These are phyloP conservation scores for Pythium plurisporium DNA, from an alignment of 352 stramenopile genomes.

Conservation along the genomic window DNA sequence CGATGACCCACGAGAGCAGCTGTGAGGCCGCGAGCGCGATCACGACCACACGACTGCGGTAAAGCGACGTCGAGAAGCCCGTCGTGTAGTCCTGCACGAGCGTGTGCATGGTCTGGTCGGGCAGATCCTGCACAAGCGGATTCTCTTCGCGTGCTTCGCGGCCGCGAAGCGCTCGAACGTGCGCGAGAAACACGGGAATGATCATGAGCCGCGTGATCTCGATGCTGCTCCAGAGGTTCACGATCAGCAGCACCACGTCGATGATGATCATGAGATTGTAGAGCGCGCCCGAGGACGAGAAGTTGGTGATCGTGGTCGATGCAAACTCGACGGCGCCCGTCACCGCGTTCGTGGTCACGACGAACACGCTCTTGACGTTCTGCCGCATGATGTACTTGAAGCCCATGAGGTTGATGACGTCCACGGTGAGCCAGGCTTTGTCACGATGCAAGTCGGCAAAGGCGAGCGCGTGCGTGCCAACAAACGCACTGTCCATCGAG, in stretches of 20 bases:
- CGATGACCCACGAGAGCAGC: slow-evolving; percentile 51
- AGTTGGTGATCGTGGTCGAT: slow-evolving; percentile 20
- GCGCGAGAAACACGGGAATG: slow-evolving; percentile 2
- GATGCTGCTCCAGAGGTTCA: slow-evolving; percentile 13
- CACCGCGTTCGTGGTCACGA: not conserved
- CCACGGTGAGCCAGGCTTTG: slow-evolving; percentile 16
- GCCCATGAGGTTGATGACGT: slow-evolving; percentile 17
- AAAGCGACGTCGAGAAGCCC: slow-evolving; percentile 31
- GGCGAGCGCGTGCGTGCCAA: not conserved
- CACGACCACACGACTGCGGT: slow-evolving; percentile 36
- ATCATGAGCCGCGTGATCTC: slow-evolving; percentile 16
- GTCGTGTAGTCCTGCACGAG: slow-evolving; percentile 3
- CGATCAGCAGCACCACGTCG: slow-evolving; percentile 16
- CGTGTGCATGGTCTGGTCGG: not conserved
- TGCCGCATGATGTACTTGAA: slow-evolving; percentile 41
- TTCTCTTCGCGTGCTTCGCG: too few relatives aligned
- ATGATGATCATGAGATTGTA: slow-evolving; percentile 18
- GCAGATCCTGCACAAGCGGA: not conserved
- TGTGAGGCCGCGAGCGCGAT: slow-evolving; percentile 23
- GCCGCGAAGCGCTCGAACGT: not conserved
- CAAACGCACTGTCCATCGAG: slow-evolving; percentile 3
- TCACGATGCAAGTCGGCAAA: not conserved
- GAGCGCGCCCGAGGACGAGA: slow-evolving; percentile 15
- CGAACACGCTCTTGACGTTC: slow-evolving; percentile 31
- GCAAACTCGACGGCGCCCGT: not conserved